These are phyloP conservation scores for Caloboletus inedulis DNA, from an alignment of 1,284 basidiomycete species.

Conservation along the genomic window DNA sequence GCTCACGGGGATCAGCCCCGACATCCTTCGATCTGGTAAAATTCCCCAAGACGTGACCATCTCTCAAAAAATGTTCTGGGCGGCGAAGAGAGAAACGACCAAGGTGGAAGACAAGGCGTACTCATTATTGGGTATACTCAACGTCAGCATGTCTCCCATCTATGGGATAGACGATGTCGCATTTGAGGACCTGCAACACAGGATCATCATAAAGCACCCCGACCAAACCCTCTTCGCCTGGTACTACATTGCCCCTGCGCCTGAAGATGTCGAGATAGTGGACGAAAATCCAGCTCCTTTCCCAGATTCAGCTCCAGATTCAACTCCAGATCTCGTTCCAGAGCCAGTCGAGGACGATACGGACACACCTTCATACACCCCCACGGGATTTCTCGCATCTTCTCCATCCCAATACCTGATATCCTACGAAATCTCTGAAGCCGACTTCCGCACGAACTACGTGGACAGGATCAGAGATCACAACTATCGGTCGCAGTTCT, in stretches of 20 bases:
- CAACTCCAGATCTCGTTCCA: background rate
- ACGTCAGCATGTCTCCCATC: slow-evolving; percentile 13
- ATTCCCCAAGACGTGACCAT: slow-evolving; percentile 17
- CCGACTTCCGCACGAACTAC: slow-evolving; percentile 21
- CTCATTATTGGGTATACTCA: slow-evolving; percentile 28
- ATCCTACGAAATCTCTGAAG: slow-evolving; percentile 23
- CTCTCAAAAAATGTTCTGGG: slow-evolving; percentile 30
- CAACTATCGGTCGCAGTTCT: slow-evolving; percentile 18
- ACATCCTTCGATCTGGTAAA: slow-evolving; percentile 13
- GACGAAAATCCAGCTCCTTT: background rate
- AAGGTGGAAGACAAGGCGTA: slow-evolving; percentile 27
- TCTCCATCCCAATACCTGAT: slow-evolving; percentile 21
- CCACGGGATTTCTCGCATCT: slow-evolving; percentile 24
- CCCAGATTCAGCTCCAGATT: background rate
- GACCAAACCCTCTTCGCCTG: slow-evolving; percentile 33
- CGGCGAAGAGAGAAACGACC: slow-evolving; percentile 19
- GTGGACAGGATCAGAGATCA: slow-evolving; percentile 13
- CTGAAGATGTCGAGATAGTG: slow-evolving; percentile 10
- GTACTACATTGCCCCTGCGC: slow-evolving; percentile 6
- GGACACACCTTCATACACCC: background rate
- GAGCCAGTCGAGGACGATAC: background rate
- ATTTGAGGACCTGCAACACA: slow-evolving; percentile 24
- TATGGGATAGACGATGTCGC: slow-evolving; percentile 26
- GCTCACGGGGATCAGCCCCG: slow-evolving; percentile 18
- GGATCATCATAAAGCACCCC: slow-evolving; percentile 13